Conservation (phyloP, 2,329 filamentous ascomycete genomes). For the Sarocladium kiliense region DNA sequence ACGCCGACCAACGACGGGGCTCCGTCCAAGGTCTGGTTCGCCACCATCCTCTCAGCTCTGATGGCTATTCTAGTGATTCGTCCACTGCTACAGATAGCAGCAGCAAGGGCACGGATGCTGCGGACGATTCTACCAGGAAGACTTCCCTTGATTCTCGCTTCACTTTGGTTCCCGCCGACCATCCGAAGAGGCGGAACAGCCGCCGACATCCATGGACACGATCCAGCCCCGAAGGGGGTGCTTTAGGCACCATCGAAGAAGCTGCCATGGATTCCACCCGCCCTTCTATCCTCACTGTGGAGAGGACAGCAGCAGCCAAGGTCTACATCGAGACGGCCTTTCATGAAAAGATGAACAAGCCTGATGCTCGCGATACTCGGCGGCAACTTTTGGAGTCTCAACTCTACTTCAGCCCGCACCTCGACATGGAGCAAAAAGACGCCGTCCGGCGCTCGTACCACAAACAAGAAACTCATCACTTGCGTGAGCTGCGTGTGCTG, state of each 20-base stretch:
- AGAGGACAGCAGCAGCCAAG: conserved; percentile 75
- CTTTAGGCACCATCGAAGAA: conserved; percentile 30
- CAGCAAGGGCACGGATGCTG: conserved; percentile 18
- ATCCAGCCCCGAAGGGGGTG: conserved; percentile 28
- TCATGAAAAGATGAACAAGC: conserved; percentile 57
- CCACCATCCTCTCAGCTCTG: background rate
- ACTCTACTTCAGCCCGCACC: conserved; percentile 49
- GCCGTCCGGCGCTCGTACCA: conserved; percentile 54
- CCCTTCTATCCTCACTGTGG: conserved; percentile 55
- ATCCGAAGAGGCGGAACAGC: conserved; percentile 19
- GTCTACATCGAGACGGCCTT: conserved; percentile 83
- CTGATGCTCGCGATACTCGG: conserved; percentile 25
- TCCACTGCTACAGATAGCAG: background rate
- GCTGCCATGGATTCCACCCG: conserved; percentile 17
- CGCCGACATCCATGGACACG: conserved; percentile 29
- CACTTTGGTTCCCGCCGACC: conserved; percentile 18
- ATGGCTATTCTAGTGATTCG: background rate
- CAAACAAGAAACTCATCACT: conserved; percentile 64
- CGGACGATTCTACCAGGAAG: conserved; percentile 24
- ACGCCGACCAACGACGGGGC: background rate
- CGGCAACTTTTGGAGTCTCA: conserved; percentile 35
- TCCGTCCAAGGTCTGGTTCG: background rate
- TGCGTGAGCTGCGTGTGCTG: conserved; percentile 67
- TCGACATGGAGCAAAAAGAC: conserved; percentile 51
- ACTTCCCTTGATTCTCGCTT: conserved; percentile 28